Evolutionary conservation across 1,139 yeast species (phyloP).

Genomic region (Zygotorulaspora mrakii): DNA sequence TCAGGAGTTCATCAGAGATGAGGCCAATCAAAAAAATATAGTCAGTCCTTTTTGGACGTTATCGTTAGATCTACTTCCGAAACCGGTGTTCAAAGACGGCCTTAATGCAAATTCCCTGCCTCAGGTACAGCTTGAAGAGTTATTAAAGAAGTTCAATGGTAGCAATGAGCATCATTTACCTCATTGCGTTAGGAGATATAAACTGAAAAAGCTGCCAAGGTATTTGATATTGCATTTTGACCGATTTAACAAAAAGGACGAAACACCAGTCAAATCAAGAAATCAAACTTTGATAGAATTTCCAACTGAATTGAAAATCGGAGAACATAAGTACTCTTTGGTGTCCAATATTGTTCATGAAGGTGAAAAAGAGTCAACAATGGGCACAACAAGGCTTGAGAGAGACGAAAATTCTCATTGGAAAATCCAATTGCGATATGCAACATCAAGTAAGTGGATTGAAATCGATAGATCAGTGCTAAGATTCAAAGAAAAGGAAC

Average conservation of each 20-base stretch:
- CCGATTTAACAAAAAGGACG: conserved; percentile 44
- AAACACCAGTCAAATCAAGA: conserved; percentile 41
- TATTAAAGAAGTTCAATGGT: conserved; percentile 50
- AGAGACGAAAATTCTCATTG: conserved; percentile 42
- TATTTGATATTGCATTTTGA: conserved; percentile 55
- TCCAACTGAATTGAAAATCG: conserved; percentile 39
- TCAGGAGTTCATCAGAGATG: conserved; percentile 27
- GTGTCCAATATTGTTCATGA: conserved; percentile 53
- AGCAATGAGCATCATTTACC: conserved; percentile 36
- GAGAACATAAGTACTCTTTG: conserved; percentile 42
- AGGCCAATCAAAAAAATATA: conserved; percentile 18
- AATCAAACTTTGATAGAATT: conserved; percentile 66
- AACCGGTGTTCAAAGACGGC: conserved; percentile 51
- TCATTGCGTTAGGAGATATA: conserved; percentile 37
- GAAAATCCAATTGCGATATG: conserved; percentile 50
- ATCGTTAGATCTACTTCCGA: conserved; percentile 55
- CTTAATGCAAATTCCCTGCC: conserved; percentile 44
- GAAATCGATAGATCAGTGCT: conserved; percentile 53
- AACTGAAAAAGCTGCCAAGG: conserved; percentile 48
- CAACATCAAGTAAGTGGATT: conserved; percentile 49
- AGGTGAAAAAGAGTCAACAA: conserved; percentile 14
- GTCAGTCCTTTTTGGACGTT: conserved; percentile 55
- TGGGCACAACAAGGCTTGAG: conserved; percentile 21
- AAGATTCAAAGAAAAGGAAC: conserved; percentile 49
- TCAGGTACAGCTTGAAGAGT: conserved; percentile 47